Evolutionary conservation across 1,139 yeast genomes (phyloP).

Genomic region (Candida sp.): DNA sequence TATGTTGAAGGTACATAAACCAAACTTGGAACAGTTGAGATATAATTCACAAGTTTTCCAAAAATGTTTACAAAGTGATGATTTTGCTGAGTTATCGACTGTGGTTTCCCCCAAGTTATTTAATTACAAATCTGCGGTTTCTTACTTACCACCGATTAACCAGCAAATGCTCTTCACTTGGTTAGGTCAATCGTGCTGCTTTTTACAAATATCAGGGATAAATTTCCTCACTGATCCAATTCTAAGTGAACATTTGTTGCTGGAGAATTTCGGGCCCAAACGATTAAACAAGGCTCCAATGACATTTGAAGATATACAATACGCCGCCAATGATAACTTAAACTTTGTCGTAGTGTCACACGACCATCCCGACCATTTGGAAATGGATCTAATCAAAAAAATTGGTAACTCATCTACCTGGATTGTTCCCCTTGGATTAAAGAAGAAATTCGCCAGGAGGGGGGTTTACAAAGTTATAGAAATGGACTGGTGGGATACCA

Average conservation of each 20-base stretch:
- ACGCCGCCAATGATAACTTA: conserved; percentile 44
- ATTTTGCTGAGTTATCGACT: conserved; percentile 14
- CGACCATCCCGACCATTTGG: conserved; percentile 94
- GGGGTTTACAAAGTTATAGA: conserved; percentile 64
- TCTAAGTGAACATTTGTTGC: conserved; percentile 65
- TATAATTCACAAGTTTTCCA: conserved; percentile 27
- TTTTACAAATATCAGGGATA: conserved; percentile 66
- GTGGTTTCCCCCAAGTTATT: conserved; percentile 4
- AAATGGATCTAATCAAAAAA: conserved; percentile 52
- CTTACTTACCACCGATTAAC: conserved; percentile 21
- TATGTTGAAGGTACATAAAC: conserved; percentile 55
- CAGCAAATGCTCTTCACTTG: conserved; percentile 72
- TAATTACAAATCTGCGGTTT: conserved; percentile 1
- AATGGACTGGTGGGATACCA: conserved; percentile 90
- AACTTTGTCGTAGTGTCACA: conserved; percentile 82
- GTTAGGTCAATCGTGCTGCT: conserved; percentile 91
- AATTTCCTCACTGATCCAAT: conserved; percentile 85
- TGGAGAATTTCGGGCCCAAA: conserved; percentile 71
- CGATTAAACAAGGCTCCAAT: conserved; percentile 75
- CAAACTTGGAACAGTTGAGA: conserved; percentile 49
- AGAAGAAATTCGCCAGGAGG: conserved; percentile 50
- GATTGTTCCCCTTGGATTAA: conserved; percentile 85
- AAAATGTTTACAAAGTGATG: conserved; percentile 19
- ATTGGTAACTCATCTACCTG: conserved; percentile 66
- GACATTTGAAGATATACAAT: conserved; percentile 56